Conservation (phyloP, 83 land plant species). For the Diphasiastrum complanatum region DNA sequence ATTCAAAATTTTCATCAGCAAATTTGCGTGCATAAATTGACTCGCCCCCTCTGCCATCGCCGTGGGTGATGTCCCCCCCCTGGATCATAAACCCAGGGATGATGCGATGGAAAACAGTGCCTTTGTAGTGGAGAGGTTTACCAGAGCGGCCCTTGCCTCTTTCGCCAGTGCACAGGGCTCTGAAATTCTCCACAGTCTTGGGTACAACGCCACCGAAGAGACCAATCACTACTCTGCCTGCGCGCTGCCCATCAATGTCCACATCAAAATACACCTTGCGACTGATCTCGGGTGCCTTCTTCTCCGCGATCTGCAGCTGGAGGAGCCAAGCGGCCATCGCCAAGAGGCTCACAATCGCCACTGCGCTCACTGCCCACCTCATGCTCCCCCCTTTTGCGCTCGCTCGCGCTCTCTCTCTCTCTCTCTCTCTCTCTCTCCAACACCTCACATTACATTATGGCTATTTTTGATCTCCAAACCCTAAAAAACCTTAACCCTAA, state of each 20-base stretch:
- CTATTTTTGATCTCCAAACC: no score
- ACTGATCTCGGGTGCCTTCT: no score
- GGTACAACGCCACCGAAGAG: constrained; percentile 2
- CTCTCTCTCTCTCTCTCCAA: no score
- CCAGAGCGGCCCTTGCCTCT: constrained; percentile 2
- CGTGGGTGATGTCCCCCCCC: constrained; percentile 13
- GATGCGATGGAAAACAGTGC: constrained; percentile 6
- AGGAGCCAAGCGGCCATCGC: no score
- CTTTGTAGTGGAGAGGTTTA: constrained; percentile 9
- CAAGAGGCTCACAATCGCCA: no score
- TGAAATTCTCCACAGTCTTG: constrained; percentile 5
- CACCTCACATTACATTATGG: no score
- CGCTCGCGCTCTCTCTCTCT: no score
- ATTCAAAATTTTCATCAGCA: constrained; percentile 1
- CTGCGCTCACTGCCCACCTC: no score
- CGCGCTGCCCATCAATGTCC: constrained; percentile 17
- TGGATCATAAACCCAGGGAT: constrained; percentile 17
- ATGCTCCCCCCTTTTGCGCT: no score
- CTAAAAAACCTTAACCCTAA: no score
- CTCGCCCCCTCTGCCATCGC: constrained; percentile 9
- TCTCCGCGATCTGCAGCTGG: no score
- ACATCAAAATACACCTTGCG: constrained; percentile 10
- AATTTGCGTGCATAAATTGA: constrained; percentile 3
- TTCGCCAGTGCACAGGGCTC: constrained; percentile 9
- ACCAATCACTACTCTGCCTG: constrained; percentile 3